Percentiles rank a stretch among this genome's conserved stretches.
Conservation (phyloP, 257 asterid species). For the Pogostemon cablin region DNA sequence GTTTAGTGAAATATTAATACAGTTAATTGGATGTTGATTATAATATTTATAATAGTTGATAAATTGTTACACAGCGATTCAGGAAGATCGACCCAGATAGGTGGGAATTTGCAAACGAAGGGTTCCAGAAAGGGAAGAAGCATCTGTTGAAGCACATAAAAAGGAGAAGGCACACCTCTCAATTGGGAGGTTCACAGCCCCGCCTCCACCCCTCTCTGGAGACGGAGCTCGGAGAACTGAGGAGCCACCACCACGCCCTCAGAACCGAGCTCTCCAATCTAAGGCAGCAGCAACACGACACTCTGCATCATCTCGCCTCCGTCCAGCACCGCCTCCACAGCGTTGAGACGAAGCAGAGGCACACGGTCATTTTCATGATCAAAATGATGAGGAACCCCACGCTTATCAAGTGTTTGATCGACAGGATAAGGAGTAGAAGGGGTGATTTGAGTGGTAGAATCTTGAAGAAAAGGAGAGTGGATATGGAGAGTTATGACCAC, state of each 20-base stretch:
- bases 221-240: conserved; percentile 58
- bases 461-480: conserved; percentile 37
- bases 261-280: conserved; percentile 51
- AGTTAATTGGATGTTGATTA: not conserved
- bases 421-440: conserved; percentile 43
- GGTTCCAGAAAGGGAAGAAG: conserved; percentile 74
- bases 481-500: conserved; percentile 15
- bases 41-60: not conserved
- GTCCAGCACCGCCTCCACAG: conserved; percentile 48
- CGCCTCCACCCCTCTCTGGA: not conserved
- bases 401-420: conserved; percentile 36
- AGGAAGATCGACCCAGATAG: conserved; percentile 85
- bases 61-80: conserved; percentile 53
- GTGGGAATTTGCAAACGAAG: conserved; percentile 87
- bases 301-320: conserved; percentile 43
- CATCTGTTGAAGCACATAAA: conserved; percentile 74
- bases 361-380: conserved; percentile 47
- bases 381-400: conserved; percentile 60
- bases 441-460: conserved; percentile 24
- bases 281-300: conserved; percentile 62
- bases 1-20: no score
- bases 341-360: conserved; percentile 56
- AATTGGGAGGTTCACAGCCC: not conserved
- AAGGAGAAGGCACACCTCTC: conserved; percentile 62
- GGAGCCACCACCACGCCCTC: conserved; percentile 44